Evolutionary conservation across 192 early-diverging fungal species (phyloP).

Genomic region (Dispira parvispora): DNA sequence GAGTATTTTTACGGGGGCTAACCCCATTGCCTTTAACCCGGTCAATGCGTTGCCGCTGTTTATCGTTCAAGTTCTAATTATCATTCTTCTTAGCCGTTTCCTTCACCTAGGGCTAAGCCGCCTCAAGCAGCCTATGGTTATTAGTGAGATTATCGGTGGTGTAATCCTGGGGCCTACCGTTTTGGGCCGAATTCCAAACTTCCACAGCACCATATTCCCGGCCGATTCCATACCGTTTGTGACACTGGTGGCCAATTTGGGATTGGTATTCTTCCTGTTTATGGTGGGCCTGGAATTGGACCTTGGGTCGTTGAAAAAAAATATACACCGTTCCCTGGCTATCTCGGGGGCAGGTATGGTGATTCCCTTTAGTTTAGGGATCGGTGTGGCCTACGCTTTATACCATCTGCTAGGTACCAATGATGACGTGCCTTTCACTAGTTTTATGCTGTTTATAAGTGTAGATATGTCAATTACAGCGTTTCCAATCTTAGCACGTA

Average conservation of each 20-base stretch:
- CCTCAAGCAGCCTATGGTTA: constrained; percentile 69
- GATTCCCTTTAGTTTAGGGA: constrained; percentile 62
- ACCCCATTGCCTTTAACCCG: constrained; percentile 32
- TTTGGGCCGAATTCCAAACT: constrained; percentile 54
- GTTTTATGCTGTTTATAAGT: constrained; percentile 70
- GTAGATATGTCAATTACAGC: constrained; percentile 89
- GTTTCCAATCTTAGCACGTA: constrained; percentile 89
- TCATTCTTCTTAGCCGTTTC: constrained; percentile 50
- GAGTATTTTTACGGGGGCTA: constrained; percentile 32
- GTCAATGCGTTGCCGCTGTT: constrained; percentile 51
- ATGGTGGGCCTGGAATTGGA: constrained; percentile 79
- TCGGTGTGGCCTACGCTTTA: constrained; percentile 53
- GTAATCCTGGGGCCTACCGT: constrained; percentile 79
- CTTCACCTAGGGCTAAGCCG: constrained; percentile 30
- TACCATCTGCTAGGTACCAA: constrained; percentile 31
- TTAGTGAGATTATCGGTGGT: constrained; percentile 82
- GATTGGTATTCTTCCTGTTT: constrained; percentile 79
- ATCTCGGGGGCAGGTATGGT: constrained; percentile 70
- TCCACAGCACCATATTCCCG: constrained; percentile 56
- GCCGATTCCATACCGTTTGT: constrained; percentile 44
- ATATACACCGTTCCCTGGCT: constrained; percentile 30
- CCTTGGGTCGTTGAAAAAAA: constrained; percentile 32
- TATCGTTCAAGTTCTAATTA: constrained; percentile 57
- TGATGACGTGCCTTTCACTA: constrained; percentile 30
- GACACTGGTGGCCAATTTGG: constrained; percentile 66